Conservation (phyloP, 192 early-diverging fungal genomes). For the Rhizoclosmatium globosum region DNA sequence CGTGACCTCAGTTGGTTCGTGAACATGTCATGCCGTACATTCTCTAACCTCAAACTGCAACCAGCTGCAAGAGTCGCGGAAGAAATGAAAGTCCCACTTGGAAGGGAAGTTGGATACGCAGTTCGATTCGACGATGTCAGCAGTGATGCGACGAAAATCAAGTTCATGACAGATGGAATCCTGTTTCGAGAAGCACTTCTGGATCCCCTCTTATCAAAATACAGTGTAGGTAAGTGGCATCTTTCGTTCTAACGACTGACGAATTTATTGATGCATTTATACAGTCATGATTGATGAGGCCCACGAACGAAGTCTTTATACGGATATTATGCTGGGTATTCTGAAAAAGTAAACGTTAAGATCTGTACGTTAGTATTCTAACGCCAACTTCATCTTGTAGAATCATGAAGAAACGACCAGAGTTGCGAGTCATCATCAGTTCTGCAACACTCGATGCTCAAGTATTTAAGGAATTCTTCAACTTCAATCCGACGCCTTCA, state of each 20-base stretch:
- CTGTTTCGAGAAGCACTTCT: slow-evolving; percentile 80
- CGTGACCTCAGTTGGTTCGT: slow-evolving; percentile 28
- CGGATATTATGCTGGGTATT: slow-evolving; percentile 56
- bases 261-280: not conserved
- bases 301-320: slow-evolving; percentile 77
- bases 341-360: slow-evolving; percentile 74
- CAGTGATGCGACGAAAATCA: slow-evolving; percentile 69
- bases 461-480: slow-evolving; percentile 75
- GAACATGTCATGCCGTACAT: not conserved
- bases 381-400: slow-evolving; percentile 46
- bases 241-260: not conserved
- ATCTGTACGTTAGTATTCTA: not conserved
- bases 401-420: slow-evolving; percentile 74
- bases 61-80: slow-evolving; percentile 76
- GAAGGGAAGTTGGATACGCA: slow-evolving; percentile 79
- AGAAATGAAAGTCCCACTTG: slow-evolving; percentile 71
- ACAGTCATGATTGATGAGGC: slow-evolving; percentile 84
- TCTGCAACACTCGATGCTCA: slow-evolving; percentile 86
- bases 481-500: slow-evolving; percentile 53
- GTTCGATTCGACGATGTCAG: slow-evolving; percentile 78
- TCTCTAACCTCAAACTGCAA: slow-evolving; percentile 12
- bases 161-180: slow-evolving; percentile 89
- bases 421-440: slow-evolving; percentile 77
- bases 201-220: slow-evolving; percentile 76
- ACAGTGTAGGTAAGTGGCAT: slow-evolving; percentile 58